A percentile compares a stretch with the other conserved stretches of the same genome.
phyloP scores from a whole-genome alignment of 1,284 basidiomycete species.

The Sporisorium scitamineum region DNA sequence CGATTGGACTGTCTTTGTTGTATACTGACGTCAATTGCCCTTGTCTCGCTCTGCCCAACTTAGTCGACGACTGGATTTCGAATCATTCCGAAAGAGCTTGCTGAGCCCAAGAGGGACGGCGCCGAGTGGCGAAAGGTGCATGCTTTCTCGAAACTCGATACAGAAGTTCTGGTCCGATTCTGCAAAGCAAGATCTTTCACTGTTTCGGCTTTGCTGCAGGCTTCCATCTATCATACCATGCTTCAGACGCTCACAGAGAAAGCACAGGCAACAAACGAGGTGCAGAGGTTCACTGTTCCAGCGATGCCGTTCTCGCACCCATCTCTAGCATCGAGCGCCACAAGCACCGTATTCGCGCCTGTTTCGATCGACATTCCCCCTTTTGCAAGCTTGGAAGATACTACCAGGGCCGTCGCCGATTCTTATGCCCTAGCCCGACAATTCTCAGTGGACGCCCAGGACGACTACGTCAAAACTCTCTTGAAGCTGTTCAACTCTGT shows the following conservation, averaged over 20 bases:
- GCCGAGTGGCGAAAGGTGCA: background rate
- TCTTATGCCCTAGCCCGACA: background rate
- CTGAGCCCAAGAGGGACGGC: background rate
- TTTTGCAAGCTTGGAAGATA: background rate
- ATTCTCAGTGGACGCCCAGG: background rate
- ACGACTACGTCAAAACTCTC: slow-evolving; percentile 8
- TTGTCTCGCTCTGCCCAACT: background rate
- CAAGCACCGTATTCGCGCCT: slow-evolving; percentile 3
- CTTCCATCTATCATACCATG: slow-evolving; percentile 1
- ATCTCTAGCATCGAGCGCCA: background rate
- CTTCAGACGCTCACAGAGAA: background rate
- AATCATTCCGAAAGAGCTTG: background rate
- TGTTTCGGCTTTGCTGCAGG: slow-evolving; percentile 2
- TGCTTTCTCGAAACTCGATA: background rate
- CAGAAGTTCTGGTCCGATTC: background rate
- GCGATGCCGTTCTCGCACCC: slow-evolving; percentile 9
- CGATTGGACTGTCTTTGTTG: no score
- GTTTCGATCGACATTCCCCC: background rate
- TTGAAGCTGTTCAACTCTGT: background rate
- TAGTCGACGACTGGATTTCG: slow-evolving; percentile 4
- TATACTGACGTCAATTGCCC: no score
- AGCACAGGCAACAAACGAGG: background rate
- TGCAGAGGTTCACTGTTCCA: slow-evolving; percentile 5
- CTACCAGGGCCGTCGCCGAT: background rate
- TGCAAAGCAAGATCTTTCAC: slow-evolving; percentile 5